Evolutionary conservation across 345 rosid species (phyloP).

Genomic region (Corchorus capsularis): DNA sequence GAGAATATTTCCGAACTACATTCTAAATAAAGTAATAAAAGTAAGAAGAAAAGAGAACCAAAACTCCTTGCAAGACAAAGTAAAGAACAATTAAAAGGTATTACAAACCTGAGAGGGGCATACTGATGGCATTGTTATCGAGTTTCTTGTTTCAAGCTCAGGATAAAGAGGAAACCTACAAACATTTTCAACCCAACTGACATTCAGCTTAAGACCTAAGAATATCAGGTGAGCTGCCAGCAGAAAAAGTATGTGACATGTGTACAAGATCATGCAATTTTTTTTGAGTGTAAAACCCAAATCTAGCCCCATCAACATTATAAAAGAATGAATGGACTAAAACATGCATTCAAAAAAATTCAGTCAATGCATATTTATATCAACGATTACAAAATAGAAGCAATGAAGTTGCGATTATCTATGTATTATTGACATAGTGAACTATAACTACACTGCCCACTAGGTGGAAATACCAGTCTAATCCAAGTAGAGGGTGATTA

Average conservation of each 20-base stretch:
- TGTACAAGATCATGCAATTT: neutral
- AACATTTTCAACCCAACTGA: slow-evolving; percentile 25
- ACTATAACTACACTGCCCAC: neutral
- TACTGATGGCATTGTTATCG: slow-evolving; percentile 67
- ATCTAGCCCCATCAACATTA: neutral
- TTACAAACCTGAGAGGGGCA: slow-evolving; percentile 85
- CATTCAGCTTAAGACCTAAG: slow-evolving; percentile 5
- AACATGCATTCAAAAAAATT: no score
- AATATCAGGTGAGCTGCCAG: slow-evolving; percentile 9
- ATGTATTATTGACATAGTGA: neutral
- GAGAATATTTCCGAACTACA: neutral
- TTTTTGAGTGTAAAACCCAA: neutral
- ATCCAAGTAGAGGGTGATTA: neutral
- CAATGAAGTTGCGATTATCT: neutral
- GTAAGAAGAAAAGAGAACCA: neutral
- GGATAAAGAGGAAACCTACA: slow-evolving; percentile 80
- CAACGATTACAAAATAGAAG: neutral
- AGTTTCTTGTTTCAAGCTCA: slow-evolving; percentile 85
- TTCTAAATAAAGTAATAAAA: neutral
- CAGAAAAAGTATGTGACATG: neutral
- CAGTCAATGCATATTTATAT: no score
- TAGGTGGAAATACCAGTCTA: neutral
- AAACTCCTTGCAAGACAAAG: slow-evolving; percentile 1
- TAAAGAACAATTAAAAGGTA: neutral
- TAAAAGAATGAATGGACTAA: neutral